Evolutionary conservation across 176 grass and related monocot species (phyloP).

Genomic region (Triticum turgidum): DNA sequence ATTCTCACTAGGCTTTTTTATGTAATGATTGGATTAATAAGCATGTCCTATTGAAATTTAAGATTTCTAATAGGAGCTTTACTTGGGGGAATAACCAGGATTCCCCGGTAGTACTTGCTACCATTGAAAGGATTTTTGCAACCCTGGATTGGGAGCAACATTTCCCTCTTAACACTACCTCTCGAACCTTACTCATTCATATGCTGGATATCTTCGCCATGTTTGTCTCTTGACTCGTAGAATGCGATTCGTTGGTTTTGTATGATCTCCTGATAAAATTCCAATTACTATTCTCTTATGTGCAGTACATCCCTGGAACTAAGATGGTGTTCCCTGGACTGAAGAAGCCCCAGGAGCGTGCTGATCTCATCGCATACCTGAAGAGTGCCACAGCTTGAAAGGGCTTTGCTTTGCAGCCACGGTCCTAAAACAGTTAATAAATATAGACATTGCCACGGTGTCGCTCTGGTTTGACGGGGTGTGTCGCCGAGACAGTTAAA

Average conservation of each 20-base stretch:
- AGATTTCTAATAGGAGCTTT: background rate
- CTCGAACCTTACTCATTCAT: background rate
- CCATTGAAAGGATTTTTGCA: background rate
- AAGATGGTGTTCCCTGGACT: conserved; percentile 77
- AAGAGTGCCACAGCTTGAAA: conserved; percentile 43
- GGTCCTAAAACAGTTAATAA: background rate
- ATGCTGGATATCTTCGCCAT: background rate
- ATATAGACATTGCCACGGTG: background rate
- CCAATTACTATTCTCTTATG: background rate
- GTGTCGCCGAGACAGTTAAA: background rate
- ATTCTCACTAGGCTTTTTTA: background rate
- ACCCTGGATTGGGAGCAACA: background rate
- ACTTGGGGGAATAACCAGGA: background rate
- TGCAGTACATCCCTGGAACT: conserved; percentile 72
- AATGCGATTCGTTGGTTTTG: background rate
- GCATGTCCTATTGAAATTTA: background rate
- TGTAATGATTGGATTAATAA: background rate
- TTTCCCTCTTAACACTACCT: background rate
- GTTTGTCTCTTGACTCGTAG: background rate
- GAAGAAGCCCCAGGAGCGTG: conserved; percentile 73
- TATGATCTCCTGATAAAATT: background rate
- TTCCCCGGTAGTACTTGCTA: background rate
- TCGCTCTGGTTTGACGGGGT: background rate
- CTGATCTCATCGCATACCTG: conserved; percentile 63
- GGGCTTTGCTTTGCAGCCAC: background rate